phyloP scores from a whole-genome alignment of 2,329 filamentous ascomycete genomes.

The Calonectria montana region DNA sequence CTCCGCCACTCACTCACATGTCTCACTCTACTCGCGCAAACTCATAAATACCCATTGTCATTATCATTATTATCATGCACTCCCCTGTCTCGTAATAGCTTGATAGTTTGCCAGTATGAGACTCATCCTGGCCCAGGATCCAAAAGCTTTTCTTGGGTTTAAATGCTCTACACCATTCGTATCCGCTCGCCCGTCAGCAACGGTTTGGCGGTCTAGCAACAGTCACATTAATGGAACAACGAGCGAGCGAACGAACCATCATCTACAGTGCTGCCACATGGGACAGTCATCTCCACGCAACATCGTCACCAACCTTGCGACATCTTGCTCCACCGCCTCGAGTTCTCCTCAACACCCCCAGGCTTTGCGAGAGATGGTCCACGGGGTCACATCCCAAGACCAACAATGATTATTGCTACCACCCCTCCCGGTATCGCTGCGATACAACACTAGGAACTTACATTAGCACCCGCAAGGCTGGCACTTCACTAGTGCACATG shows the following conservation, averaged over 20 bases:
- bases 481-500: conserved; percentile 4
- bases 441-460: background rate
- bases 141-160: background rate
- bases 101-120: background rate
- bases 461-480: conserved; percentile 12
- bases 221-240: background rate
- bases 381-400: conserved; percentile 10
- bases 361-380: background rate
- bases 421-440: background rate
- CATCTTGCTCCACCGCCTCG: conserved; percentile 6
- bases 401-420: background rate
- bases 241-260: conserved; percentile 31
- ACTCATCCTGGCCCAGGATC: background rate
- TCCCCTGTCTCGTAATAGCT: background rate
- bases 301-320: background rate
- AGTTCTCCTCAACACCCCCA: background rate
- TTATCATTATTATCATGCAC: background rate
- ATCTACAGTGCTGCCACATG: conserved; percentile 30
- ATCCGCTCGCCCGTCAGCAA: background rate
- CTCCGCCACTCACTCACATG: background rate
- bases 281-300: background rate
- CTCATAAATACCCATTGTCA: background rate
- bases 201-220: background rate
- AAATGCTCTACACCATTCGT: background rate
- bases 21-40: background rate